Conservation (phyloP, 345 rosid species). For the Populus euphratica region DNA sequence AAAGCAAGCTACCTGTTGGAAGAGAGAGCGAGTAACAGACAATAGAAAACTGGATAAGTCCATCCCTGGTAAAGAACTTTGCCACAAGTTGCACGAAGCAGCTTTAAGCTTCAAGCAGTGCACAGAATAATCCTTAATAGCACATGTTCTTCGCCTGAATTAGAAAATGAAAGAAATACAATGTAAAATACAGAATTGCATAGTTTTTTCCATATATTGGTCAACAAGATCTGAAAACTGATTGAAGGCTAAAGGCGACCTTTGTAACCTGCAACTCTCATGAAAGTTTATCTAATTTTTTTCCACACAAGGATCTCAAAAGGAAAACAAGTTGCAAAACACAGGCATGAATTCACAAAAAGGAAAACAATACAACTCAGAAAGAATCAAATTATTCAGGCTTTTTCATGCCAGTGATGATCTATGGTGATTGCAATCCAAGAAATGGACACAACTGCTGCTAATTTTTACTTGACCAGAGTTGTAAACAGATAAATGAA, state of each 20-base stretch:
- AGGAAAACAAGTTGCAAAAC: no score
- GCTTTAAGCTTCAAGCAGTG: slow-evolving; percentile 49
- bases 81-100: slow-evolving; percentile 59
- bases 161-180: not conserved
- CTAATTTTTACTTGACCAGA: no score
- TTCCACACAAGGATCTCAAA: no score
- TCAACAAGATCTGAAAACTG: no score
- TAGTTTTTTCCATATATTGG: not conserved
- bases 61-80: slow-evolving; percentile 34
- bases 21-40: slow-evolving; percentile 51
- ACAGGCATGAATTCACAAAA: no score
- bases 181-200: not conserved
- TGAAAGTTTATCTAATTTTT: no score
- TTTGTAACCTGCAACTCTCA: no score
- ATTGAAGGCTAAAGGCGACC: no score
- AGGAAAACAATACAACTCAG: not conserved
- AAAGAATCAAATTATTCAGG: not conserved
- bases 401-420: not conserved
- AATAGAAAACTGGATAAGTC: slow-evolving; percentile 42
- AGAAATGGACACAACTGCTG: not conserved
- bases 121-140: slow-evolving; percentile 53
- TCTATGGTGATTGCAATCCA: not conserved
- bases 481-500: no score
- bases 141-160: slow-evolving; percentile 45
- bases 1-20: slow-evolving; percentile 56